phyloP scores from a whole-genome alignment of 257 asterid species.

The Nicotiana obtusifolia region DNA sequence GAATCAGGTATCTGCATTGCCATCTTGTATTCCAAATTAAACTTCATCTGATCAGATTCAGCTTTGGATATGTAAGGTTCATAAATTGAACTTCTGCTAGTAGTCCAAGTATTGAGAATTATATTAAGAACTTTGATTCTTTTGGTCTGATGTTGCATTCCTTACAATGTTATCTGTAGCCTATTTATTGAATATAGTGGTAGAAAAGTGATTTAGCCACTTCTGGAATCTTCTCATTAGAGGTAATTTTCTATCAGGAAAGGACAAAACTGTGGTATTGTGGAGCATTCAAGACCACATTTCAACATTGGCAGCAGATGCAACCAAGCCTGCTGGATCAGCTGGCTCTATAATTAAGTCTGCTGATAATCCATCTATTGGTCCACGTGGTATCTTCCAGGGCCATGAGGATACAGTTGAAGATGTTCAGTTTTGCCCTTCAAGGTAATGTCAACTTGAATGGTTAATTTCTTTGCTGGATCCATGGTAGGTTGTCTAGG shows the following conservation, averaged over 20 bases:
- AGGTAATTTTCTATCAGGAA: slow-evolving; percentile 45
- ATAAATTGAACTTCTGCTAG: not conserved
- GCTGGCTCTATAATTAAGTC: slow-evolving; percentile 61
- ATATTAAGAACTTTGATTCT: not conserved
- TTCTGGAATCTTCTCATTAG: slow-evolving; percentile 1
- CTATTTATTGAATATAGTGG: not conserved
- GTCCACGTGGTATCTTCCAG: slow-evolving; percentile 82
- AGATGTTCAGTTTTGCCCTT: slow-evolving; percentile 96
- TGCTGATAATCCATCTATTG: slow-evolving; percentile 73
- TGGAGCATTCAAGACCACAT: slow-evolving; percentile 98
- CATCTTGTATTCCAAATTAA: not conserved
- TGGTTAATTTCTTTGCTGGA: not conserved
- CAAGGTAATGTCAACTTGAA: slow-evolving; percentile 51
- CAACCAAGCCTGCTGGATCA: slow-evolving; percentile 47
- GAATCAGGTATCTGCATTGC: not conserved
- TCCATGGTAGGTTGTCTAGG: not conserved
- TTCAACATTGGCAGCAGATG: slow-evolving; percentile 67
- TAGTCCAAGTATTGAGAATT: not conserved
- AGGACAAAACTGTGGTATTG: slow-evolving; percentile 87
- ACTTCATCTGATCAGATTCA: not conserved
- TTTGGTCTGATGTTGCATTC: slow-evolving; percentile 6
- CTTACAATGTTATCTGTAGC: not conserved
- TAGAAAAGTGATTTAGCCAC: slow-evolving; percentile 8
- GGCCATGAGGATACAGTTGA: slow-evolving; percentile 96
- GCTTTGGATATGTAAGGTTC: not conserved